A percentile compares a stretch with the other conserved stretches of the same genome.
phyloP scores from a whole-genome alignment of 83 land plant species.

The Diphasiastrum complanatum region DNA sequence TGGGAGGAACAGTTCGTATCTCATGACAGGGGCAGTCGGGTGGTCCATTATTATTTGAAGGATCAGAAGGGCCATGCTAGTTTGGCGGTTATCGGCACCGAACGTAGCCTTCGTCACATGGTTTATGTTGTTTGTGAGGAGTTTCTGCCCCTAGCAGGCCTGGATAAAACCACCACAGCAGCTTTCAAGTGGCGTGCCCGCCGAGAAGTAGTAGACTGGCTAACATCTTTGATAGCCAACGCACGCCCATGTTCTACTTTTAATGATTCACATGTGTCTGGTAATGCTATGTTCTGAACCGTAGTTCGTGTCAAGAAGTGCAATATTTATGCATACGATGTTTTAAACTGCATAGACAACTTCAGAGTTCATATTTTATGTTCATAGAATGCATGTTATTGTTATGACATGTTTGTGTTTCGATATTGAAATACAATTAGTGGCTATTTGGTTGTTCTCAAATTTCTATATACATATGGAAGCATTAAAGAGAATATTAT shows the following conservation, averaged over 20 bases:
- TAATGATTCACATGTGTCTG: too few relatives aligned
- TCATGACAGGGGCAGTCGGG: conserved; percentile 68
- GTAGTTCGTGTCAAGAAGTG: too few relatives aligned
- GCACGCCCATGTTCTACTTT: conserved; percentile 24
- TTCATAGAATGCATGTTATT: too few relatives aligned
- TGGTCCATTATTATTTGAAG: conserved; percentile 70
- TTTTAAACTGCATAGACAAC: too few relatives aligned
- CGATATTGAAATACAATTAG: too few relatives aligned
- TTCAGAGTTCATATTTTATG: too few relatives aligned
- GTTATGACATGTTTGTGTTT: too few relatives aligned
- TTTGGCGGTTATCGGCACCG: conserved; percentile 75
- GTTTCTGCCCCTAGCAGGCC: conserved; percentile 40
- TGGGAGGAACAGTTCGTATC: conserved; percentile 75
- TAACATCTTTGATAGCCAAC: conserved; percentile 46
- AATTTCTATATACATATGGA: too few relatives aligned
- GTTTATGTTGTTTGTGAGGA: conserved; percentile 72
- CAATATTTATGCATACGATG: too few relatives aligned
- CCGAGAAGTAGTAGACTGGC: conserved; percentile 83
- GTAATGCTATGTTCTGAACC: too few relatives aligned
- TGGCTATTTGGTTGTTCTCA: too few relatives aligned
- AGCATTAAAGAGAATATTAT: too few relatives aligned
- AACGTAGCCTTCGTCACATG: conserved; percentile 85
- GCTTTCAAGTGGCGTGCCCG: conserved; percentile 72
- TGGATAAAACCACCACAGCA: conserved; percentile 37
- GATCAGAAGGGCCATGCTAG: conserved; percentile 50